phyloP scores from a whole-genome alignment of 805 yeast genomes.

The Torulaspora gathmanii region DNA sequence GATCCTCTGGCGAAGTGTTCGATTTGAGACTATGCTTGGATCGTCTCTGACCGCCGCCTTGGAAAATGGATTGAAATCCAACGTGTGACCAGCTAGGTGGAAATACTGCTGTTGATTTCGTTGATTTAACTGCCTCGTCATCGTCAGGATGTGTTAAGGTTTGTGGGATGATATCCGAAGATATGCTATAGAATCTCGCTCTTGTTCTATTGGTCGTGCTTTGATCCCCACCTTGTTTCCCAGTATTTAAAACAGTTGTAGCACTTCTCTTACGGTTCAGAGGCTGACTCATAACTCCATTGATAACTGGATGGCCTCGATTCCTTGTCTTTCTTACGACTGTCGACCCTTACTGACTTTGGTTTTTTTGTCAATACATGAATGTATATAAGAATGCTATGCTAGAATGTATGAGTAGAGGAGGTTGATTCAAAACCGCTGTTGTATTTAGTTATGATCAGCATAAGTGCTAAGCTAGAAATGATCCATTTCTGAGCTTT shows the following conservation, averaged over 20 bases:
- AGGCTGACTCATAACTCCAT: slow-evolving; percentile 10
- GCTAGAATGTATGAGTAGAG: neutral
- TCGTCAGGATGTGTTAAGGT: slow-evolving; percentile 22
- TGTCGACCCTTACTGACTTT: neutral
- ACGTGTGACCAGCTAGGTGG: slow-evolving; percentile 27
- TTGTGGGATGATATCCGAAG: slow-evolving; percentile 33
- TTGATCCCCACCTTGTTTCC: neutral
- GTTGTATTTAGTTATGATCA: neutral
- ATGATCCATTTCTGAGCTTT: slow-evolving; percentile 11
- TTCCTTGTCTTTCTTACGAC: neutral
- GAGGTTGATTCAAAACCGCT: neutral
- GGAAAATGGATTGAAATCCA: slow-evolving; percentile 31
- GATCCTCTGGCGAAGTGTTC: slow-evolving; percentile 9
- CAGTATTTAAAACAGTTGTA: slow-evolving; percentile 7
- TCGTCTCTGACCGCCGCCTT: slow-evolving; percentile 21
- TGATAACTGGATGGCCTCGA: neutral
- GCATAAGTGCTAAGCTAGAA: neutral
- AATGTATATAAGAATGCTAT: neutral
- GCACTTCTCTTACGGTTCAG: slow-evolving; percentile 17
- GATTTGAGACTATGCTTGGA: slow-evolving; percentile 20
- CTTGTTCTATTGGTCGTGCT: slow-evolving; percentile 4
- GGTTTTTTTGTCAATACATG: neutral
- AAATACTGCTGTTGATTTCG: slow-evolving; percentile 11
- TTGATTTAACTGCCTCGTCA: slow-evolving; percentile 18
- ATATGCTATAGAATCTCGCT: slow-evolving; percentile 25